A percentile compares a stretch with the other conserved stretches of the same genome.
These are phyloP conservation scores for Botryobasidium botryosum DNA, from an alignment of 768 basidiomycete species.

Conservation along the genomic window DNA sequence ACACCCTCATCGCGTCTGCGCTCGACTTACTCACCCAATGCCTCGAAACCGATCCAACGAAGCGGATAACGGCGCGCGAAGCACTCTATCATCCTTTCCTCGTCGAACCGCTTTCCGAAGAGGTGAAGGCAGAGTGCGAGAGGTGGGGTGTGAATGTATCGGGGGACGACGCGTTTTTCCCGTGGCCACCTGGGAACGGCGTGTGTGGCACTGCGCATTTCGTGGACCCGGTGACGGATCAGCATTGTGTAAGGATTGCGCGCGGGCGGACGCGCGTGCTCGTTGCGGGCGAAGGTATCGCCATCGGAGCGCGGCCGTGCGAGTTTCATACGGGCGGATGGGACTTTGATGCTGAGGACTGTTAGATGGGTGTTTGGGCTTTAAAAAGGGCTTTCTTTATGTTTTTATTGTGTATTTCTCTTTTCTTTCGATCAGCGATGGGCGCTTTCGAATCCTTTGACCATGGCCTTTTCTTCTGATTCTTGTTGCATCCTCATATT, in stretches of 20 bases:
- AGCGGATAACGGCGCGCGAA: conserved; percentile 55
- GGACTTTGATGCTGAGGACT: conserved; percentile 2
- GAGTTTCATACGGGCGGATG: conserved; percentile 13
- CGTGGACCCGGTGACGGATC: conserved; percentile 40
- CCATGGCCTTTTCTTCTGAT: too few relatives aligned
- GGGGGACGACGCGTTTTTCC: conserved; percentile 44
- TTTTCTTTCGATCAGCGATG: too few relatives aligned
- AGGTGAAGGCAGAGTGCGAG: background rate
- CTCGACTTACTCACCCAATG: conserved; percentile 59
- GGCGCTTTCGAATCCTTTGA: too few relatives aligned
- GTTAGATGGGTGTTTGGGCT: background rate
- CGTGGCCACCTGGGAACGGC: conserved; percentile 52
- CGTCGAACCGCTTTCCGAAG: background rate
- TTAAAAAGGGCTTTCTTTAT: too few relatives aligned
- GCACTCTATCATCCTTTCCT: conserved; percentile 75
- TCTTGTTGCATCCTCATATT: too few relatives aligned
- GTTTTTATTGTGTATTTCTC: too few relatives aligned
- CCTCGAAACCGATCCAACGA: conserved; percentile 61
- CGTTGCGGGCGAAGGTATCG: conserved; percentile 15
- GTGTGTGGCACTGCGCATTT: conserved; percentile 47
- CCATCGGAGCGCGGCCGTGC: conserved; percentile 17
- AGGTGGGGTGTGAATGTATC: background rate
- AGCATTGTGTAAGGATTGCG: too few relatives aligned
- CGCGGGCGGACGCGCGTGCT: too few relatives aligned
- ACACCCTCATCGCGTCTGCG: conserved; percentile 23